A percentile compares a stretch with the other conserved stretches of the same genome.
These are phyloP conservation scores for Trichodelitschia bisporula DNA, from an alignment of 495 filamentous ascomycete genomes.

Conservation along the genomic window DNA sequence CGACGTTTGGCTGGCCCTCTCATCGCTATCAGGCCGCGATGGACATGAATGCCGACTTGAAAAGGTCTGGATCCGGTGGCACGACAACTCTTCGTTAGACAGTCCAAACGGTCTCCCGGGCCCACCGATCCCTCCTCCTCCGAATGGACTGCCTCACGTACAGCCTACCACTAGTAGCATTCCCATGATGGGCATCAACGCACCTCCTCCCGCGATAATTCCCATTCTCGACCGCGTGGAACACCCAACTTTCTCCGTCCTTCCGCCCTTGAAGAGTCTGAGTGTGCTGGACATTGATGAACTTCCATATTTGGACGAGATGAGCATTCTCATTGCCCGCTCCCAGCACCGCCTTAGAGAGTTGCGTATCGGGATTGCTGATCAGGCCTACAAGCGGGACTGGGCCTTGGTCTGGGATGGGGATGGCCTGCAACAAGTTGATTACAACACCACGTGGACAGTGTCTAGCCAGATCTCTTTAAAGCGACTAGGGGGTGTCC, in stretches of 20 bases:
- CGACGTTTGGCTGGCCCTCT: conserved; percentile 67
- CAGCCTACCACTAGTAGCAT: conserved; percentile 5
- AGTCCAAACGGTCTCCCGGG: conserved; percentile 12
- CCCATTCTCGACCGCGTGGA: conserved; percentile 29
- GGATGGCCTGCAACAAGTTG: conserved; percentile 28
- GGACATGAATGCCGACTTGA: conserved; percentile 42
- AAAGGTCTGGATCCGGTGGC: conserved; percentile 72
- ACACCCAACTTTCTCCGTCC: conserved; percentile 63
- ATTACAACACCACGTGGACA: conserved; percentile 18
- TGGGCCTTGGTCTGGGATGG: conserved; percentile 43
- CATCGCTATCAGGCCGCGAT: conserved; percentile 40
- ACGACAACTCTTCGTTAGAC: conserved; percentile 39
- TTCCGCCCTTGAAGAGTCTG: conserved; percentile 59
- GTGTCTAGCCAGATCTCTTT: conserved; percentile 11
- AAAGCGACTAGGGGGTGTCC: conserved; percentile 37
- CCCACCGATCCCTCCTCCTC: conserved; percentile 12
- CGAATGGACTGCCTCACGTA: conserved; percentile 7
- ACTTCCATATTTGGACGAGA: conserved; percentile 66
- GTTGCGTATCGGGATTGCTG: conserved; percentile 54
- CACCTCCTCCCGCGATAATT: conserved; percentile 5
- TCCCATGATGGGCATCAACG: conserved; percentile 3
- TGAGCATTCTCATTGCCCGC: conserved; percentile 55
- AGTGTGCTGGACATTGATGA: conserved; percentile 81
- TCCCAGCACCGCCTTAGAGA: conserved; percentile 45
- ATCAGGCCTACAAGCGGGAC: conserved; percentile 25